Conservation (phyloP, 2,329 filamentous ascomycete species). For the Zelopaecilomyces penicillatus region DNA sequence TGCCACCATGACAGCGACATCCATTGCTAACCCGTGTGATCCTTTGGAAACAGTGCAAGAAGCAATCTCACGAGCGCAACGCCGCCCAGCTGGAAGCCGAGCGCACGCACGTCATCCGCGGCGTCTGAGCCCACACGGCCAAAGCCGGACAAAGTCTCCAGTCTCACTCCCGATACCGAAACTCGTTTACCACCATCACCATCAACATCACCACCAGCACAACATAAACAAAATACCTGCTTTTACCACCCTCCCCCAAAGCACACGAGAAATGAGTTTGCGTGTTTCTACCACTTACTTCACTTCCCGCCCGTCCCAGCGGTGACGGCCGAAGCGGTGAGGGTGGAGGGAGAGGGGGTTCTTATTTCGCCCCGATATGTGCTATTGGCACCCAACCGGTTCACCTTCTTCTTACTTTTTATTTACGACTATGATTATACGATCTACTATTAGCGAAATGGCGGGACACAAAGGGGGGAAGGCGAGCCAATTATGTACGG, state of each 20-base stretch:
- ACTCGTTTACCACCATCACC: not conserved
- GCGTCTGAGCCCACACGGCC: conserved; percentile 49
- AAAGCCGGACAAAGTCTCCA: not conserved
- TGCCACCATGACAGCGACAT: not conserved
- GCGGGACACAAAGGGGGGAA: too few species aligned
- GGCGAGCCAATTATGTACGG: not conserved
- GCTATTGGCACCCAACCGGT: too few species aligned
- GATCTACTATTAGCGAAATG: conserved; percentile 4
- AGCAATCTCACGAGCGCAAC: conserved; percentile 91
- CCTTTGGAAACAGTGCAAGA: conserved; percentile 64
- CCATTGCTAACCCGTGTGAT: conserved; percentile 6
- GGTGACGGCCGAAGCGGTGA: too few species aligned
- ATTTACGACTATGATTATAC: conserved; percentile 9
- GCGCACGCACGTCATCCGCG: conserved; percentile 88
- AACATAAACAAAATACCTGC: conserved; percentile 1
- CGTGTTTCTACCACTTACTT: too few species aligned
- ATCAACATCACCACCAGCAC: not conserved
- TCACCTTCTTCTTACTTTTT: too few species aligned
- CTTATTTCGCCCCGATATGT: too few species aligned
- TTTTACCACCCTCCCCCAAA: conserved; percentile 1
- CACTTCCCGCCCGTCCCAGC: too few species aligned
- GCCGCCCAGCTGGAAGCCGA: conserved; percentile 86
- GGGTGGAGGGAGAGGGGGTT: too few species aligned
- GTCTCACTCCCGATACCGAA: too few species aligned
- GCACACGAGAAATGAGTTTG: too few species aligned